Percentiles rank a stretch among this genome's conserved stretches.
These are phyloP conservation scores for Euclidium syriacum DNA, from an alignment of 345 rosid genomes.

Conservation along the genomic window DNA sequence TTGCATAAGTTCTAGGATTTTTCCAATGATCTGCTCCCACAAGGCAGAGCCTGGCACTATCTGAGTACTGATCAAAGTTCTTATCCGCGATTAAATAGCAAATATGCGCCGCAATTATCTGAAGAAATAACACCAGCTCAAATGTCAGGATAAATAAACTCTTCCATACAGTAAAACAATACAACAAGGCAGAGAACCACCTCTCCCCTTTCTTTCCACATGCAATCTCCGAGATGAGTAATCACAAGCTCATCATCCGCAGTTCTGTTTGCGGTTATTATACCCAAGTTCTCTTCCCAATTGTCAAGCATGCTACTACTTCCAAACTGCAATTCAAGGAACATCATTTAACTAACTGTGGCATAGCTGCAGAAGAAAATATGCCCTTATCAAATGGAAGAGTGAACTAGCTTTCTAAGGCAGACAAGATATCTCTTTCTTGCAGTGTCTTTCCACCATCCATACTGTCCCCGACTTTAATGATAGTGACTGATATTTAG, in stretches of 20 bases:
- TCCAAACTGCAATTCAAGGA: conserved; percentile 42
- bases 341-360: background rate
- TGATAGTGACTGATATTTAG: background rate
- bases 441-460: background rate
- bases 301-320: conserved; percentile 85
- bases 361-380: background rate
- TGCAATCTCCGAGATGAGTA: conserved; percentile 90
- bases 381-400: background rate
- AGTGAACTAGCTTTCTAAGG: background rate
- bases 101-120: conserved; percentile 66
- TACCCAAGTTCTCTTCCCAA: conserved; percentile 98
- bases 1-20: conserved; percentile 62
- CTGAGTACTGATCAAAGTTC: conserved; percentile 65
- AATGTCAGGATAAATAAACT: conserved; percentile 22
- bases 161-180: conserved; percentile 1
- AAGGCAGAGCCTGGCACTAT: conserved; percentile 68
- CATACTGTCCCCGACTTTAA: background rate
- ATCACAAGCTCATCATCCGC: conserved; percentile 95
- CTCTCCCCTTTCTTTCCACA: conserved; percentile 98
- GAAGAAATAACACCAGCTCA: conserved; percentile 21
- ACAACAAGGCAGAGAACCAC: conserved; percentile 35
- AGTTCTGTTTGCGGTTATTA: conserved; percentile 95
- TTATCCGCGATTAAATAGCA: conserved; percentile 73
- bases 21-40: conserved; percentile 76
- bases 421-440: background rate